These are phyloP conservation scores for Wallacemonas rigidus DNA, from an alignment of 208 protist genomes.

Conservation along the genomic window DNA sequence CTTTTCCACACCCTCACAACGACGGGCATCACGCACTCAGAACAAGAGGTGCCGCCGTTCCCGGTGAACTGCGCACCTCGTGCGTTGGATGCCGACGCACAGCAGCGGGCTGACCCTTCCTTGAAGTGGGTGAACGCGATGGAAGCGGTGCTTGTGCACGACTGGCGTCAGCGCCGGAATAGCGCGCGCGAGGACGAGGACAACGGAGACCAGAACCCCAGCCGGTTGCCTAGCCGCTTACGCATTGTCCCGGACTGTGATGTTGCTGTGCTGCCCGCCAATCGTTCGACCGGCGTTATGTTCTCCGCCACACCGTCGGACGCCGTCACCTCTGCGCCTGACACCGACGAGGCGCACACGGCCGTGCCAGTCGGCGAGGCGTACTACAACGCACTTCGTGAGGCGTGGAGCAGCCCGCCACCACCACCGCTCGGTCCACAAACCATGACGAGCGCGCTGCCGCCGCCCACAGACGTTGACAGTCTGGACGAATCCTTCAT, in stretches of 20 bases:
- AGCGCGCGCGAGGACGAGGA: not conserved
- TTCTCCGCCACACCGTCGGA: not conserved
- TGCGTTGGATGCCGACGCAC: slow-evolving; percentile 15
- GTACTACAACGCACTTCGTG: slow-evolving; percentile 54
- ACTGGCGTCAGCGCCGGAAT: slow-evolving; percentile 11
- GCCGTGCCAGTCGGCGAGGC: slow-evolving; percentile 49
- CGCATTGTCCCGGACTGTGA: slow-evolving; percentile 4
- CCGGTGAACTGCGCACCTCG: slow-evolving; percentile 21
- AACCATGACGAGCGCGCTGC: slow-evolving; percentile 19
- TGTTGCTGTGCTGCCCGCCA: not conserved
- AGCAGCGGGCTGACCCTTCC: slow-evolving; percentile 9
- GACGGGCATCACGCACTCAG: slow-evolving; percentile 21
- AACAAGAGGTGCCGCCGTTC: slow-evolving; percentile 15
- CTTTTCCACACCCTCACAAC: slow-evolving; percentile 1
- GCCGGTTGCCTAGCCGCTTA: not conserved
- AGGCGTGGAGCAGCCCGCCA: slow-evolving; percentile 36
- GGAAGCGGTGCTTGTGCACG: slow-evolving; percentile 15
- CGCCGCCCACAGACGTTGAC: slow-evolving; percentile 32
- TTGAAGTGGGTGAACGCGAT: slow-evolving; percentile 18
- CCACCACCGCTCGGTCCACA: not conserved
- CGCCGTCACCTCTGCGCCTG: not conserved
- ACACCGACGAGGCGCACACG: slow-evolving; percentile 5
- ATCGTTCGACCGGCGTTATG: slow-evolving; percentile 9
- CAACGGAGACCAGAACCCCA: not conserved
- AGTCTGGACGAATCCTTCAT: slow-evolving; percentile 52